These are phyloP conservation scores for Phenoliferia sp. DNA, from an alignment of 1,284 basidiomycete species.

Conservation along the genomic window DNA sequence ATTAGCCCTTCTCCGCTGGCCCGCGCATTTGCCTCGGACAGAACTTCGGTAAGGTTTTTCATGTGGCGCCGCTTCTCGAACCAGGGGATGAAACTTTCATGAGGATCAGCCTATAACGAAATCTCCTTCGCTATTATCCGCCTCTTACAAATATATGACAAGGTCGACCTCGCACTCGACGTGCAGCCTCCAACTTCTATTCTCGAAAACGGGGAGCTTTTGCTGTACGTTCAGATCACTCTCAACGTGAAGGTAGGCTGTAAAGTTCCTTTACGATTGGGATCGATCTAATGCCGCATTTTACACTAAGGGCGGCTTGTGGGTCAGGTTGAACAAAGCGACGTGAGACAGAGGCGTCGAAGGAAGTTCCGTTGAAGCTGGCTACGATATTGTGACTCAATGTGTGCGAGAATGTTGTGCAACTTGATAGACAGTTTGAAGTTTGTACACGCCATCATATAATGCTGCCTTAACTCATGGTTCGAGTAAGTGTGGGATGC, in stretches of 20 bases:
- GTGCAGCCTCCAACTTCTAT: constrained; percentile 57
- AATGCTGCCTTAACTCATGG: no score
- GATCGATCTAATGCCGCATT: not conserved
- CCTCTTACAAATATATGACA: constrained; percentile 59
- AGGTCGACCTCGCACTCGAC: constrained; percentile 57
- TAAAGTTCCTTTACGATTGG: not conserved
- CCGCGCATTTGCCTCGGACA: constrained; percentile 65
- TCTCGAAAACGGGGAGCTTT: constrained; percentile 46
- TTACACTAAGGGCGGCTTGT: constrained; percentile 51
- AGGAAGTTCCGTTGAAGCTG: no score
- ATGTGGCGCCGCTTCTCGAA: no score
- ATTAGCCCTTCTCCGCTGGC: constrained; percentile 51
- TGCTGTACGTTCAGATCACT: constrained; percentile 10
- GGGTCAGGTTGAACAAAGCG: constrained; percentile 49
- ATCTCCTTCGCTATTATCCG: constrained; percentile 63
- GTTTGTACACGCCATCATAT: no score
- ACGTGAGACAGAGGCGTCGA: no score
- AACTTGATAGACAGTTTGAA: no score
- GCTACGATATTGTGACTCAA: no score
- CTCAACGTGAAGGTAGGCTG: not conserved
- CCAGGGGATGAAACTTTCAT: no score
- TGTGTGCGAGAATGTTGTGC: no score
- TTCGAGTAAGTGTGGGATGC: no score
- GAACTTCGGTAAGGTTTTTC: constrained; percentile 55
- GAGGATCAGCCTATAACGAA: constrained; percentile 50